These are phyloP conservation scores for Volvox reticuliferus DNA, from an alignment of 139 green algal genomes.

Conservation along the genomic window DNA sequence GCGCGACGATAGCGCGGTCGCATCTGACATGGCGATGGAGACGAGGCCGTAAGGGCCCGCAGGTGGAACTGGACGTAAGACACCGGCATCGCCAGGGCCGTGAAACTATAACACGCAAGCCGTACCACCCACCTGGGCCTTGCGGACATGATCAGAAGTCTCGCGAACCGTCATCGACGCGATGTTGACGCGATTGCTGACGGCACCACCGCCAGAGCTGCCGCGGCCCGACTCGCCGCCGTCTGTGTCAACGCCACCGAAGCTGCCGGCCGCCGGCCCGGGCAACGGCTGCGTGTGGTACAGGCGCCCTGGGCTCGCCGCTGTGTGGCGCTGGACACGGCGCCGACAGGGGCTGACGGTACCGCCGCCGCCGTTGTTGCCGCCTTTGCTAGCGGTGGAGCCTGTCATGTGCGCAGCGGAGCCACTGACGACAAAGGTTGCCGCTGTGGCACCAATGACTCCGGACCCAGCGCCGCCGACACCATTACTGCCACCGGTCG, in stretches of 20 bases:
- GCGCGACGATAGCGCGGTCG: no score
- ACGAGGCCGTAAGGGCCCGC: no score
- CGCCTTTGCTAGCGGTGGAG: neutral
- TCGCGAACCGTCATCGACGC: neutral
- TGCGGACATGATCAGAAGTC: slow-evolving; percentile 5
- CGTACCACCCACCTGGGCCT: slow-evolving; percentile 16
- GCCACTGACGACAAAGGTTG: neutral
- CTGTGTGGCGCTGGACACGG: neutral
- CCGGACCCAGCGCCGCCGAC: neutral
- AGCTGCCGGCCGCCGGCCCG: neutral
- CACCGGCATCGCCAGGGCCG: no score
- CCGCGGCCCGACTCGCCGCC: neutral
- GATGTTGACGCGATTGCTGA: neutral
- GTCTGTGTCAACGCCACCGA: neutral
- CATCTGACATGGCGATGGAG: no score
- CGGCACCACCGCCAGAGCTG: neutral
- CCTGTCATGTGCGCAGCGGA: neutral
- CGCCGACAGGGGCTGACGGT: neutral
- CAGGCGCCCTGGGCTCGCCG: slow-evolving; percentile 3
- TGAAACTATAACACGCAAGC: neutral
- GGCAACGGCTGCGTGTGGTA: slow-evolving; percentile 17
- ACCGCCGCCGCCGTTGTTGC: neutral
- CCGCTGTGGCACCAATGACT: neutral
- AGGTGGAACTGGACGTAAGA: no score
- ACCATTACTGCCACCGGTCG: neutral